A percentile compares a stretch with the other conserved stretches of the same genome.
Conservation (phyloP, 306 rosid species). For the Malus domestica region DNA sequence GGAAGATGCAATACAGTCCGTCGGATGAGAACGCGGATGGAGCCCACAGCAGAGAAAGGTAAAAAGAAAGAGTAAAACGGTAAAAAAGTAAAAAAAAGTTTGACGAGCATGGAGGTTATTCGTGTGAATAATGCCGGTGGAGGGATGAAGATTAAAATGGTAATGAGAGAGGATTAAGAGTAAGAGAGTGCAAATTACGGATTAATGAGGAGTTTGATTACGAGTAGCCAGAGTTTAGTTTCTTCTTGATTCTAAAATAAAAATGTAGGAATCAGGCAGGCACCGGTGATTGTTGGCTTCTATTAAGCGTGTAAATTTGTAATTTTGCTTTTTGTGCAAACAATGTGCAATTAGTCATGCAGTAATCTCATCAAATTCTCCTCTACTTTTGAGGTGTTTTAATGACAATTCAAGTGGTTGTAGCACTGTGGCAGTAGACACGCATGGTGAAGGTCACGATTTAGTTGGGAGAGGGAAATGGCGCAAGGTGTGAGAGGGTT, state of each 20-base stretch:
- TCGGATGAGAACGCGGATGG: not conserved
- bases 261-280: not conserved
- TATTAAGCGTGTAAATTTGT: not conserved
- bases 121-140: not conserved
- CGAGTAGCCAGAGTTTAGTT: not conserved
- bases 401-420: not conserved
- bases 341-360: not conserved
- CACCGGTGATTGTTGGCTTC: not conserved
- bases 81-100: not conserved
- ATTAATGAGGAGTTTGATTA: not conserved
- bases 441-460: too few species aligned
- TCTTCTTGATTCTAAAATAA: conserved; percentile 1
- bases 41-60: conserved; percentile 16
- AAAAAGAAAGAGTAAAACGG: not conserved
- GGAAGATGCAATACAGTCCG: conserved; percentile 19
- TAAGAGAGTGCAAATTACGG: not conserved
- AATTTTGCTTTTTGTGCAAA: not conserved
- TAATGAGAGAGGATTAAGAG: not conserved
- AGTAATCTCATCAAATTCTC: not conserved
- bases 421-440: too few species aligned
- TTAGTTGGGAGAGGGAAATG: too few species aligned
- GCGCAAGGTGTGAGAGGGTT: too few species aligned
- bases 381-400: not conserved
- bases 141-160: not conserved
- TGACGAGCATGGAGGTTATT: not conserved